phyloP scores from a whole-genome alignment of 495 filamentous ascomycete species.

The Penicillium macrosclerotiorum region DNA sequence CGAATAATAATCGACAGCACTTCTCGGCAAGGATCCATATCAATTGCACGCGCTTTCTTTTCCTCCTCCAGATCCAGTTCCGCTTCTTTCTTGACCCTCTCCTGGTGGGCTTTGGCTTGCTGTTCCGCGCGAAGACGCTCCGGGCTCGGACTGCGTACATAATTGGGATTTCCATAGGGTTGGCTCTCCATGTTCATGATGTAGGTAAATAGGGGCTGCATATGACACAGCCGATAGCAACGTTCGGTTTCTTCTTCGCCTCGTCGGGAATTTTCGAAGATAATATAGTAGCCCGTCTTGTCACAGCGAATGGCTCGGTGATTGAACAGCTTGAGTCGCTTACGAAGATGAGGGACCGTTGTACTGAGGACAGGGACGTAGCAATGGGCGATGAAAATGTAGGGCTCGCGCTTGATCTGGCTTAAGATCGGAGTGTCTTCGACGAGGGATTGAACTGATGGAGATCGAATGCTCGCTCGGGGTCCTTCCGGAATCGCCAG shows the following conservation, averaged over 20 bases:
- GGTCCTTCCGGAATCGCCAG: constrained; percentile 46
- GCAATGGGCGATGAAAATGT: constrained; percentile 84
- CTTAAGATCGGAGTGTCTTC: constrained; percentile 60
- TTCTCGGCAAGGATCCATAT: constrained; percentile 82
- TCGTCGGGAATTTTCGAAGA: constrained; percentile 71
- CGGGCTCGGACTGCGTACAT: constrained; percentile 62
- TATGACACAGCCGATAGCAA: constrained; percentile 71
- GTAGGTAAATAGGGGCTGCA: constrained; percentile 83
- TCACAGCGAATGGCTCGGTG: constrained; percentile 80
- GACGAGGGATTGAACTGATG: constrained; percentile 47
- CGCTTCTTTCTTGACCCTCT: constrained; percentile 62
- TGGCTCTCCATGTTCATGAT: constrained; percentile 88
- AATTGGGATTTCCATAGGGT: constrained; percentile 62
- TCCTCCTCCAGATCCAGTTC: constrained; percentile 81
- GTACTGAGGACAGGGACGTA: constrained; percentile 84
- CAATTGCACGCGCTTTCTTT: constrained; percentile 74
- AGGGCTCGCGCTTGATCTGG: constrained; percentile 76
- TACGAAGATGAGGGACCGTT: constrained; percentile 82
- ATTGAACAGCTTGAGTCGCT: constrained; percentile 73
- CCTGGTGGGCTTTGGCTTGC: constrained; percentile 53
- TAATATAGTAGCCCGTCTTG: constrained; percentile 82
- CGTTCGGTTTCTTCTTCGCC: constrained; percentile 78
- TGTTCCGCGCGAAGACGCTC: constrained; percentile 51
- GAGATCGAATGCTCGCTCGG: constrained; percentile 40
- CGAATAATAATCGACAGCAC: constrained; percentile 71